Base-by-base conservation (phyloP, 257 asterid genomes). In the Solanum etuberosum region DNA sequence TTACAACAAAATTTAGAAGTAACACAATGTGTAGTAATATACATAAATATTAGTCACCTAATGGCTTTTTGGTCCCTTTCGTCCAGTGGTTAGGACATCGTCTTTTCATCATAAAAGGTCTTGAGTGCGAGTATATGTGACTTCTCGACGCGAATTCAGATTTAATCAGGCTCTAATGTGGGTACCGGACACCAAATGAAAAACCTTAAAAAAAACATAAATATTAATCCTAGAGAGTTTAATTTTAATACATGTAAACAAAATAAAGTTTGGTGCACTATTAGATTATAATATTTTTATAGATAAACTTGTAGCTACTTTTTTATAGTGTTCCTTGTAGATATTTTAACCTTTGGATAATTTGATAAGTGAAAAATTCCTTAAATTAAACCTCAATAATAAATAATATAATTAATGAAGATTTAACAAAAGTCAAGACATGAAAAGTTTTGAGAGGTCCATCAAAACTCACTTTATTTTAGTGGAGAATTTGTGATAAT, bases 101-200 rank as follows among this genome's bases (percentile, higher is more conserved):
- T n/a, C n/a, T n/a, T 1, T 51, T 51, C 9, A 51, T 51, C 4
- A 6, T 51, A 51, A 51, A 8, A 51, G 61, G 9, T 51, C 23
- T 51, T 4, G 10, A 51, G 4, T 51, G 16, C 0, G 0, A 51
- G 0, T 51, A 51, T 51, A 51, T 51, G 4, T 0, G 3, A 51
- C 1, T 16, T 51, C 9, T 51, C 4, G 9, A 51, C 0, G 4
- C 61, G 10, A 54, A 54, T 54, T 18, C n/a, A 54, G 0, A 18
- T 2, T 18, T 54, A 2, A 54, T 54, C 2, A 0, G 4, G 0
- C 10, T 18, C 9, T 1, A 18, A 54, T 3, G 0, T 51, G 9
- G 0, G 0, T 6, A 51, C 0, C 23, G 4, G 0, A 51, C 6
- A 51, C 23, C 23, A 51, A 16, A 2, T 51, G 9, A 51, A 51